Base-by-base conservation (phyloP, 2,329 filamentous ascomycete species). In the Gremmenia infestans region DNA sequence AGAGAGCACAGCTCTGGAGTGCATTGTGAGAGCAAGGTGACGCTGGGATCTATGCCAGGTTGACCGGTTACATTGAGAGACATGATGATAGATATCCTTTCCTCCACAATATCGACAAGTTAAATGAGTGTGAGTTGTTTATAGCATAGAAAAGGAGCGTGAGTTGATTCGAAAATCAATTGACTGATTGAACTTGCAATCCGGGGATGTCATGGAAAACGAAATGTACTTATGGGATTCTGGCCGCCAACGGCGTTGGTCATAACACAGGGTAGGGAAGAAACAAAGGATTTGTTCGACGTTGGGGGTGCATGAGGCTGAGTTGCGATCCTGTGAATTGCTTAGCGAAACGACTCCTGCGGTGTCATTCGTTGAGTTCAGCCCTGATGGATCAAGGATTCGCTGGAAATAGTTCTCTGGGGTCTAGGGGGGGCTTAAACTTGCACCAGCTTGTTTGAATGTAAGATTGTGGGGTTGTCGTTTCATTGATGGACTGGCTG, bases 1-100 rank as follows among this genome's bases (percentile, higher is more conserved):
- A 64, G 49, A 5, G 58, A 53, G 45, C 60, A 60, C 3, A 62
- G 53, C 3, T 28, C 36, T 5, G 53, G 54, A 7, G 51, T 62
- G 48, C 60, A 62, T 45, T 62, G 47, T 5, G 39, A 49, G 28
- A 57, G 46, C 19, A 19, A 46, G 22, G 52, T 55, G 28, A 62
- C 50, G 25, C 55, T 58, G 35, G 56, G 14, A 14, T 53, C 53
- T 12, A 61, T 52, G 42, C 54, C 57, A 9, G 56, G 52, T 12
- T 25, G 46, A 40, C 51, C 50, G 8, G 35, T 43, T 28, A 57
- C 25, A 22, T 49, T 54, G 32, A 52, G 12, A 17, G 50, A 50
- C 52, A 53, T 56, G 25, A 51, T 56, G 22, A 22, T 22, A 22
- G 51, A 48, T 32, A 43, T 9, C 19, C 15, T 39, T 45, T 45